phyloP scores from a whole-genome alignment of 78 protist species.

The Dictyostelium purpureum region DNA sequence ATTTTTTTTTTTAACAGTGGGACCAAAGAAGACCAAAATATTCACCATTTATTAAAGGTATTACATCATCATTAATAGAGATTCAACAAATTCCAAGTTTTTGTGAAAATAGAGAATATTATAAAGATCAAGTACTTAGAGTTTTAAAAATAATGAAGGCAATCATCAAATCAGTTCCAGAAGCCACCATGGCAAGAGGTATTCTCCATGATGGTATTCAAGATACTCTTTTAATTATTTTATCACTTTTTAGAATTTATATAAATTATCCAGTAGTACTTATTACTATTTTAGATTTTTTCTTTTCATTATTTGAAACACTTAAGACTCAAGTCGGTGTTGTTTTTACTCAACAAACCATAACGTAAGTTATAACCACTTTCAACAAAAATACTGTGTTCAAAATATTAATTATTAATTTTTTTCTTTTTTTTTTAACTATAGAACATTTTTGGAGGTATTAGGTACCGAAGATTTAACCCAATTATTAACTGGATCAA shows the following conservation, averaged over 20 bases:
- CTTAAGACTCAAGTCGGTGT: slow-evolving; percentile 63
- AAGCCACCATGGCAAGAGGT: slow-evolving; percentile 24
- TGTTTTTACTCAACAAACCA: slow-evolving; percentile 48
- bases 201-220: slow-evolving; percentile 61
- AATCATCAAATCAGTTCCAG: slow-evolving; percentile 52
- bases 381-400: too few relatives aligned
- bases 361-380: background rate
- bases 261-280: background rate
- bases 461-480: slow-evolving; percentile 50
- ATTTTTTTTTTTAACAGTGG: slow-evolving; percentile 30
- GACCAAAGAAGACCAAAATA: slow-evolving; percentile 71
- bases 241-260: slow-evolving; percentile 22
- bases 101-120: slow-evolving; percentile 13
- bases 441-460: slow-evolving; percentile 45
- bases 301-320: slow-evolving; percentile 42
- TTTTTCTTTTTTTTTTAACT: background rate
- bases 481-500: slow-evolving; percentile 1
- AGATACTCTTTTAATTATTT: slow-evolving; percentile 27
- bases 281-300: slow-evolving; percentile 37
- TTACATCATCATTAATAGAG: slow-evolving; percentile 35
- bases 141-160: slow-evolving; percentile 4
- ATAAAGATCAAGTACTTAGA: slow-evolving; percentile 9
- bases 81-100: slow-evolving; percentile 38
- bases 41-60: slow-evolving; percentile 69
- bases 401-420: background rate